Conservation (phyloP, 2,329 filamentous ascomycete genomes). For the Stagonosporopsis vannaccii region DNA sequence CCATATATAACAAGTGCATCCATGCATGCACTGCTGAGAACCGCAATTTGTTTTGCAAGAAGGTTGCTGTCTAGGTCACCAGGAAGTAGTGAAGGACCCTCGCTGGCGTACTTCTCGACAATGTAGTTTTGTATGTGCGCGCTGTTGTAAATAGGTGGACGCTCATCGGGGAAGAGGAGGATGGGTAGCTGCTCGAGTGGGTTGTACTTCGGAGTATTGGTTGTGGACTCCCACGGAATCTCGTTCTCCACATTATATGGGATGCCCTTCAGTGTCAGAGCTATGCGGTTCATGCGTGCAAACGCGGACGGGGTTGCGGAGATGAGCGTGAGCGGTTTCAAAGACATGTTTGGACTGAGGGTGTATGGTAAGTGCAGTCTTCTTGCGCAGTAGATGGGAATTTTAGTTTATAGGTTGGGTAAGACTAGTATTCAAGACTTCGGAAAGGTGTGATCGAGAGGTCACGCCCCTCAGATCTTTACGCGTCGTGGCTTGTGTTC, state of each 20-base stretch:
- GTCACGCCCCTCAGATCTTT: not conserved
- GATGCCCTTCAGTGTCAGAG: slow-evolving; percentile 49
- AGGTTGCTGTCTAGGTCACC: slow-evolving; percentile 22
- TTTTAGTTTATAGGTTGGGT: not conserved
- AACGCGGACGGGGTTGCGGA: slow-evolving; percentile 50
- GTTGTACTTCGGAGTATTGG: slow-evolving; percentile 50
- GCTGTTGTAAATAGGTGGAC: slow-evolving; percentile 21
- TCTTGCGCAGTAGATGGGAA: not conserved
- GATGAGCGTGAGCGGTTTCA: slow-evolving; percentile 23
- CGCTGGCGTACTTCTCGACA: slow-evolving; percentile 21
- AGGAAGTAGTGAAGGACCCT: slow-evolving; percentile 15
- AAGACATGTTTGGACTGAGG: not conserved
- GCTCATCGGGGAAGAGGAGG: slow-evolving; percentile 36
- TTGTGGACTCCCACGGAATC: slow-evolving; percentile 53
- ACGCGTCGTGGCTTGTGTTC: not conserved
- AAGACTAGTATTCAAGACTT: not conserved
- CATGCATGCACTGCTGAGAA: slow-evolving; percentile 21
- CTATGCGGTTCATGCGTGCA: slow-evolving; percentile 53
- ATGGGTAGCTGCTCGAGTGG: slow-evolving; percentile 52
- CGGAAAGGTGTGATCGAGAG: not conserved
- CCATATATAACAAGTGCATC: slow-evolving; percentile 21
- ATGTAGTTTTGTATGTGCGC: slow-evolving; percentile 29
- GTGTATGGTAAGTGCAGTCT: not conserved
- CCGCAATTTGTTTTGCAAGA: slow-evolving; percentile 22
- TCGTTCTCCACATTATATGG: slow-evolving; percentile 52